Evolutionary conservation across 2,329 filamentous ascomycete species (phyloP).

Genomic region (Exophiala bonariae): DNA sequence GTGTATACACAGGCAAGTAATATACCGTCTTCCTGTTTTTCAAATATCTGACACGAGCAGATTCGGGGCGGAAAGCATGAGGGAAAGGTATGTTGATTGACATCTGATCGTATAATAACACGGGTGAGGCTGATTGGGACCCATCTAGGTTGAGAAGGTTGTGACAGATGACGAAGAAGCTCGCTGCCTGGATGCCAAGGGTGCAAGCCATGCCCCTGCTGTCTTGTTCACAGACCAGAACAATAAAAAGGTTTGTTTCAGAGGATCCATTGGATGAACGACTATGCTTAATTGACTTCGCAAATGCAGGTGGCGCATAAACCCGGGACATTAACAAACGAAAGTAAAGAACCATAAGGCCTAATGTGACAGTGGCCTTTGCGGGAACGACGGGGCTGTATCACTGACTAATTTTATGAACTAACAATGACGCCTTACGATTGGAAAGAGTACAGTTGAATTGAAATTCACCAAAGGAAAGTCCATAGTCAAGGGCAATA

Average conservation of each 20-base stretch:
- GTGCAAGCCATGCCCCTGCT: constrained; percentile 21
- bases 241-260: constrained; percentile 25
- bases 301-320: too few relatives aligned
- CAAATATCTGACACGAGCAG: constrained; percentile 3
- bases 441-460: too few relatives aligned
- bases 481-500: too few relatives aligned
- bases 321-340: constrained; percentile 18
- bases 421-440: too few relatives aligned
- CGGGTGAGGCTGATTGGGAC: not conserved
- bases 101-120: not conserved
- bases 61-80: constrained; percentile 24
- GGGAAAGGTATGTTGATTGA: constrained; percentile 12
- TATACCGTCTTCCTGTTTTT: too few relatives aligned
- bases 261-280: too few relatives aligned
- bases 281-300: too few relatives aligned
- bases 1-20: too few relatives aligned
- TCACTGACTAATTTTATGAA: too few relatives aligned
- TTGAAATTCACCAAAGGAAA: too few relatives aligned
- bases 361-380: too few relatives aligned
- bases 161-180: constrained; percentile 17
- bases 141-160: constrained; percentile 18
- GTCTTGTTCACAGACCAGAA: constrained; percentile 24
- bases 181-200: constrained; percentile 12
- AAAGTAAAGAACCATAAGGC: constrained; percentile 17
- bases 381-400: too few relatives aligned